phyloP scores from a whole-genome alignment of 1,284 basidiomycete genomes.

The Ganoderma leucocontextum region DNA sequence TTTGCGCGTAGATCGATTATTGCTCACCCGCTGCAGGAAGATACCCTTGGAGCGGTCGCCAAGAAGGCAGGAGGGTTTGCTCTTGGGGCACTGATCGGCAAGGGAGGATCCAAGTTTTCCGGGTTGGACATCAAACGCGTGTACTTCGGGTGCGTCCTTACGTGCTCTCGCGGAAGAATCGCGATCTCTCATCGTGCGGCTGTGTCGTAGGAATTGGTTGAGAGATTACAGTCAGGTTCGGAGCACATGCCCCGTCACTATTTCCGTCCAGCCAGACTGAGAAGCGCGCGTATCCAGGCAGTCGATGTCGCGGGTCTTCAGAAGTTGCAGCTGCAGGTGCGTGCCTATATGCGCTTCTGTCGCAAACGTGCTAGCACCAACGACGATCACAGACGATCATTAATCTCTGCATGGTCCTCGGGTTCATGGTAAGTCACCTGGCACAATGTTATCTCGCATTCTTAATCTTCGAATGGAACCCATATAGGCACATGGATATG shows the following conservation, averaged over 20 bases:
- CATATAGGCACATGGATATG: slow-evolving; percentile 81
- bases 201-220: slow-evolving; percentile 70
- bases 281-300: slow-evolving; percentile 56
- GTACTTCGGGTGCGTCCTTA: slow-evolving; percentile 71
- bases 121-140: slow-evolving; percentile 79
- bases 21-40: slow-evolving; percentile 58
- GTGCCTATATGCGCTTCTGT: slow-evolving; percentile 28
- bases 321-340: slow-evolving; percentile 74
- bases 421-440: slow-evolving; percentile 66
- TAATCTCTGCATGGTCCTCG: slow-evolving; percentile 89
- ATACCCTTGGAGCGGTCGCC: slow-evolving; percentile 67
- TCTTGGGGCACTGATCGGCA: slow-evolving; percentile 64
- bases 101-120: slow-evolving; percentile 75
- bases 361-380: neutral
- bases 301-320: slow-evolving; percentile 86
- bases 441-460: too few species aligned
- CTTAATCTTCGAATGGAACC: neutral
- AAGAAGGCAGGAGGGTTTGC: slow-evolving; percentile 73
- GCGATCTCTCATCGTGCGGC: neutral
- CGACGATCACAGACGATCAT: slow-evolving; percentile 73
- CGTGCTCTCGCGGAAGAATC: neutral
- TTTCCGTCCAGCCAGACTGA: slow-evolving; percentile 4
- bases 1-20: slow-evolving; percentile 11
- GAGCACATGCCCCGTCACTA: neutral
- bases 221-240: slow-evolving; percentile 81